These are phyloP conservation scores for Saturnispora dispora DNA, from an alignment of 805 yeast genomes.

Conservation along the genomic window DNA sequence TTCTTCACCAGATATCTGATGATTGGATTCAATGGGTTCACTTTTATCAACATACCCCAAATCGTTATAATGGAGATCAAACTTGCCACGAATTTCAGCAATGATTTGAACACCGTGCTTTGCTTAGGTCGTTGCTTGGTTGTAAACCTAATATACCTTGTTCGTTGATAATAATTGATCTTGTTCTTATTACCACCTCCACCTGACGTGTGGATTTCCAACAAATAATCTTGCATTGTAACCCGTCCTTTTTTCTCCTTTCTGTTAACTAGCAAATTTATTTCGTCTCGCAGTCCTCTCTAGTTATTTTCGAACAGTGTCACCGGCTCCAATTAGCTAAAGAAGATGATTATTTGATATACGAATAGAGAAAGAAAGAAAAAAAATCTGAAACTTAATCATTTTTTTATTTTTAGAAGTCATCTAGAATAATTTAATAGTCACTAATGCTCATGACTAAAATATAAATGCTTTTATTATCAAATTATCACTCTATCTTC, in stretches of 20 bases:
- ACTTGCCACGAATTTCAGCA: neutral
- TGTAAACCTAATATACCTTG: constrained; percentile 4
- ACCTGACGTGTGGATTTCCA: constrained; percentile 3
- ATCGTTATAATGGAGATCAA: neutral
- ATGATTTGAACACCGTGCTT: neutral
- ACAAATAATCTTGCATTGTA: constrained; percentile 2
- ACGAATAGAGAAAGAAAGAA: neutral
- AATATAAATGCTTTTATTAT: no score
- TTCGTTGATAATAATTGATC: neutral
- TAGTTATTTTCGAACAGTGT: neutral
- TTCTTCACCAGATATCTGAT: neutral
- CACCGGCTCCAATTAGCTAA: neutral
- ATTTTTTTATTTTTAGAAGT: neutral
- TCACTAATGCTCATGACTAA: neutral
- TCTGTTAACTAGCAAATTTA: neutral
- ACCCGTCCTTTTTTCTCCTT: neutral
- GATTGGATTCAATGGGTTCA: constrained; percentile 4
- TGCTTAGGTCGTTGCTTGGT: constrained; percentile 5
- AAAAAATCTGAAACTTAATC: neutral
- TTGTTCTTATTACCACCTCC: neutral
- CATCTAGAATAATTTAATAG: neutral
- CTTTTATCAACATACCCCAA: constrained; percentile 5
- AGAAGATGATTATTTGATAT: neutral
- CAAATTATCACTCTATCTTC: neutral
- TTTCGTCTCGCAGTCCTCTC: neutral